Evolutionary conservation across 257 asterid species (phyloP), one percentile per base, ranked within the genome.

Genomic region (Dorcoceras hygrometricum): DNA sequence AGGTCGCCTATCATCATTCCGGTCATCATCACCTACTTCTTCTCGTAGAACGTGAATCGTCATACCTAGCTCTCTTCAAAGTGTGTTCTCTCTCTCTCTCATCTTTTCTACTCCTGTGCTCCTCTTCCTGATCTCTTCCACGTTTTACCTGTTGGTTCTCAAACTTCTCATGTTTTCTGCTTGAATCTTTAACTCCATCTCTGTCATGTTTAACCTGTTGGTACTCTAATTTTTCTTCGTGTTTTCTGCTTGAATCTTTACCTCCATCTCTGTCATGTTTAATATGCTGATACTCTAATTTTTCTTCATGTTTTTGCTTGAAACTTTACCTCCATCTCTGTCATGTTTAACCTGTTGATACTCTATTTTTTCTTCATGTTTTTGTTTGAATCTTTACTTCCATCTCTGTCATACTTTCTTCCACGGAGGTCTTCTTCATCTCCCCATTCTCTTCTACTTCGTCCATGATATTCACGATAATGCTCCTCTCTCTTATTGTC

Each of bases 41-140:
- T 28, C 84, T 83, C 69, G 80, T 71, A 63, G 86, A 81, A 19
- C 68, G 82, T 6, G 39, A 82, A 65, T 85, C 95, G 36, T 87
- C 93, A 66, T 81, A 69, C 61, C 84, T 80, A 55, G 70, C 69
- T 73, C 87, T 87, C 89, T 86, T 87, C 31, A 81, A 77, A 68
- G 80, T 32, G 32, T 68, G 39, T 11, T 75, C 85, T 72, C 79
- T 68, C 16, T 81, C 84, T 65, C 80, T 80, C 58, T 81, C 89
- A 70, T 82, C 77, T 63, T 78, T 75, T 58, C 69, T 72, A 68
- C 77, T 53, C 39, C 57, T 71, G 20, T 29, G 77, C 39, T 85
- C 83, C 54, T 82, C 90, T 71, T 70, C 81, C 59, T 46, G 61
- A 23, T 63, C 76, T 63, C 66, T 60, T 74, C 76, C 75, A 53